Evolutionary conservation across 2,329 filamentous ascomycete genomes (phyloP), one percentile per base, ranked within the genome.

Genomic region (Neofusicoccum ribis): DNA sequence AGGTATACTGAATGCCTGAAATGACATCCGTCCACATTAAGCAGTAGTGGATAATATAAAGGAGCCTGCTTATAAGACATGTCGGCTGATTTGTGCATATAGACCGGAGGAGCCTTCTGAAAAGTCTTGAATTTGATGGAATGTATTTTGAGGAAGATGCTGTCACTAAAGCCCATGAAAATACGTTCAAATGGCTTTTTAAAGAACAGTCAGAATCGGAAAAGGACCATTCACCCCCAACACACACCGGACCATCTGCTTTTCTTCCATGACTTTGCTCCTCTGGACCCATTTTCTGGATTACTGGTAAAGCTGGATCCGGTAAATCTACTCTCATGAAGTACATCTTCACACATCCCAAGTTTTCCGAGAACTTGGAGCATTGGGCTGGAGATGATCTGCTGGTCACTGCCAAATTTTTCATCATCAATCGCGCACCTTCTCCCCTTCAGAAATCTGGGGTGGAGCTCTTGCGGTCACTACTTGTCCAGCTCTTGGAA

Each of bases 271-370:
- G 37, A 41, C 14, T 67, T 54, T 64, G 20, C 64, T 9, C 20
- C n/a, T 0, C 60, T 14, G 15, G 5, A 11, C 66, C 67, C 15
- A n/a, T 68, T 86, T 77, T 74, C 64, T 78, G 74, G 70, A 70
- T 77, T 46, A 70, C 67, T n/a, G 75, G 75, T 0, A 77, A 77
- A 51, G 70, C 73, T 0, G 76, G 72, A 0, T 72, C 74, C 1
- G 75, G 75, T 1, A 78, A 78, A 50, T 72, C 67, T 8, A 77
- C 72, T 0, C 54, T 78, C 36, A 69, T 76, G 60, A 77, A 73
- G 44, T 76, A 71, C 47, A 43, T 77, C 15, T 17, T 68, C 1
- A 37, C 63, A 1, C 54, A 71, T 9, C 12, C 47, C 3, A 15
- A 56, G 3, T 74, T 71, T 41, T 8, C 12, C 12, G 11, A 37